Conservation (phyloP, 352 stramenopile species). For the Phytophthora crassamura region DNA sequence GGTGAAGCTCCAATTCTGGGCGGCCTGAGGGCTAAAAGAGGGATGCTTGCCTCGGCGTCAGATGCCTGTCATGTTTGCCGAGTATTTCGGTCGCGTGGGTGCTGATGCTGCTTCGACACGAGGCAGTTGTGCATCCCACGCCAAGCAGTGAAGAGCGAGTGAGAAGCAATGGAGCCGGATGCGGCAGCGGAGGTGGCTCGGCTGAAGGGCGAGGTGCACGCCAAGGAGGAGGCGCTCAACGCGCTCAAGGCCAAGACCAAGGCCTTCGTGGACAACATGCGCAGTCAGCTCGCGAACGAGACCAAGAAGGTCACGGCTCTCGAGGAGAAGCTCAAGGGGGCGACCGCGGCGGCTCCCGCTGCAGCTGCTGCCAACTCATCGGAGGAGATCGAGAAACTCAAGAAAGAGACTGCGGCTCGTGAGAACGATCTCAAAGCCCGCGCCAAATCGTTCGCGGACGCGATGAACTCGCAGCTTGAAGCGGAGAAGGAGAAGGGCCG, state of each 20-base stretch:
- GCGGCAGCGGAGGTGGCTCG: slow-evolving; percentile 58
- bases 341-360: not conserved
- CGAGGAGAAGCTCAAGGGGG: slow-evolving; percentile 53
- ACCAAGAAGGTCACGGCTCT: slow-evolving; percentile 74
- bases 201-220: slow-evolving; percentile 60
- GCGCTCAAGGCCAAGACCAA: slow-evolving; percentile 88
- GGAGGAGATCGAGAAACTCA: slow-evolving; percentile 47
- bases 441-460: slow-evolving; percentile 73
- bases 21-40: slow-evolving; percentile 24
- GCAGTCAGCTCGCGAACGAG: slow-evolving; percentile 58
- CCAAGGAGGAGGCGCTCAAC: slow-evolving; percentile 83
- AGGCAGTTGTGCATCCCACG: slow-evolving; percentile 30
- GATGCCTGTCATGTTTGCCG: slow-evolving; percentile 7
- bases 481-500: slow-evolving; percentile 63
- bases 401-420: slow-evolving; percentile 55
- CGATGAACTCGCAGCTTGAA: slow-evolving; percentile 70
- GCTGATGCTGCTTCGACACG: not conserved
- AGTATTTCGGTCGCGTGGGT: slow-evolving; percentile 34
- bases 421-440: slow-evolving; percentile 74
- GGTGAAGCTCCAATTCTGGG: slow-evolving; percentile 18
- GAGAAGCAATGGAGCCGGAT: slow-evolving; percentile 35
- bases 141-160: slow-evolving; percentile 8
- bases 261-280: slow-evolving; percentile 84
- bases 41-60: slow-evolving; percentile 7
- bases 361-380: slow-evolving; percentile 3